Conservation (phyloP, 1,139 yeast genomes). For the Magnusiomyces fungicola region DNA sequence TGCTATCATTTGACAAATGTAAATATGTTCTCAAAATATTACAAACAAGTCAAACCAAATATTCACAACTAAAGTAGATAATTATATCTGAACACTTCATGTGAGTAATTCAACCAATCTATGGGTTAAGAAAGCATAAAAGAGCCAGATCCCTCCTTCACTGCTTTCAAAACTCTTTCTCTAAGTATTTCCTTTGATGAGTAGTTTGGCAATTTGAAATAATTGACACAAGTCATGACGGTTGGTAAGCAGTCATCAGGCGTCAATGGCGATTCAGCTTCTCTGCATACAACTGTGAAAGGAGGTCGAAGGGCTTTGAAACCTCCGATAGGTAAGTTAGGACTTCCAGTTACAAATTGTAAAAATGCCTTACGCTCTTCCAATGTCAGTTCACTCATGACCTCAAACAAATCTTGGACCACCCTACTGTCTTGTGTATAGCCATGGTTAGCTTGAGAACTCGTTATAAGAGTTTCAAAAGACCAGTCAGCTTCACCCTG, state of each 20-base stretch:
- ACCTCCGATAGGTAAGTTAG: slow-evolving; percentile 90
- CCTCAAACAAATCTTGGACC: slow-evolving; percentile 50
- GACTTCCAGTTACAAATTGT: slow-evolving; percentile 90
- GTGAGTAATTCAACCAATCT: too few relatives aligned
- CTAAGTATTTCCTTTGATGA: slow-evolving; percentile 54
- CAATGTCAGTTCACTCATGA: slow-evolving; percentile 48
- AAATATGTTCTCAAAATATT: too few relatives aligned
- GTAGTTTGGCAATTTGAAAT: slow-evolving; percentile 81
- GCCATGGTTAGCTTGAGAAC: slow-evolving; percentile 86
- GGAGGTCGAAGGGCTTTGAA: slow-evolving; percentile 76
- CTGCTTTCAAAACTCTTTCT: slow-evolving; percentile 56
- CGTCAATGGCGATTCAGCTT: slow-evolving; percentile 49
- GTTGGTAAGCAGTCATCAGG: slow-evolving; percentile 91
- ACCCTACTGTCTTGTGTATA: slow-evolving; percentile 64
- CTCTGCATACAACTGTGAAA: slow-evolving; percentile 77
- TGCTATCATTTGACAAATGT: too few relatives aligned
- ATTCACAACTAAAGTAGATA: too few relatives aligned
- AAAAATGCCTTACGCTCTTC: slow-evolving; percentile 63
- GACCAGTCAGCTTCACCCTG: slow-evolving; percentile 88
- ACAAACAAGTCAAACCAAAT: too few relatives aligned
- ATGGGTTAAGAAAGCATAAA: slow-evolving; percentile 70
- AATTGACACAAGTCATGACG: slow-evolving; percentile 98
- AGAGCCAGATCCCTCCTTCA: slow-evolving; percentile 83
- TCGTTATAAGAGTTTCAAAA: slow-evolving; percentile 42
- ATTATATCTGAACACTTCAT: too few relatives aligned